Evolutionary conservation across 2,329 filamentous ascomycete genomes (phyloP), one percentile per base, ranked within the genome.

Genomic region (Talaromyces funiculosus): DNA sequence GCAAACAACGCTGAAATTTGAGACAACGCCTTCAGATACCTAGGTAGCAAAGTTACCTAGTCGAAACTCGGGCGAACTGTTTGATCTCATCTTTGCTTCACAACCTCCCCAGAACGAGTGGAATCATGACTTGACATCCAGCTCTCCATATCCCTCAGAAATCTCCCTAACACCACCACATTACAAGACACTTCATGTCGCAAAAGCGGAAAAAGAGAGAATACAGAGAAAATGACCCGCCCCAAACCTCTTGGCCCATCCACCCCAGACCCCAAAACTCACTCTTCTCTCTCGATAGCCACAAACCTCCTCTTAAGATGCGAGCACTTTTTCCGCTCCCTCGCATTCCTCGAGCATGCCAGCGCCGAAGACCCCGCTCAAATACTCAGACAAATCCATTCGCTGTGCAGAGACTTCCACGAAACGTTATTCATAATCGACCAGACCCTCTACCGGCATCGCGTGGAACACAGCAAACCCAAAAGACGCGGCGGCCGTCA

Each of bases 371-470:
- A 37, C 3, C 33, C 53, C 9, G n/a, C 49, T 10, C 5, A 47
- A 24, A 40, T 16, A 12, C 2, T 42, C 5, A 35, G 24, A 14
- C 14, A 51, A 26, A 24, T 53, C 3, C 45, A 22, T 4, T 47
- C 16, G 3, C 16, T 57, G 4, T 57, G 42, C 7, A 33, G 20
- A 7, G 56, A 59, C 10, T 59, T 59, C 10, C 47, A 59, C 26
- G 56, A 59, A 16, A 59, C 33, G 2, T 6, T 59, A 12, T 59
- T 53, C 56, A 51, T 51, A n/a, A 53, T 59, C 56, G 56, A 59
- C 22, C 33, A 29, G 10, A 26, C 43, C 10, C 33, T 59, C 4
- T 29, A 38, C 35, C 49, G 49, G 2, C 47, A 59, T 12, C 16
- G 47, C 12, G 9, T 31, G 3, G 33, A 53, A 24, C 24, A 33